phyloP scores from a whole-genome alignment of 805 yeast species.

The Teunomyces barrocoloradensis region DNA sequence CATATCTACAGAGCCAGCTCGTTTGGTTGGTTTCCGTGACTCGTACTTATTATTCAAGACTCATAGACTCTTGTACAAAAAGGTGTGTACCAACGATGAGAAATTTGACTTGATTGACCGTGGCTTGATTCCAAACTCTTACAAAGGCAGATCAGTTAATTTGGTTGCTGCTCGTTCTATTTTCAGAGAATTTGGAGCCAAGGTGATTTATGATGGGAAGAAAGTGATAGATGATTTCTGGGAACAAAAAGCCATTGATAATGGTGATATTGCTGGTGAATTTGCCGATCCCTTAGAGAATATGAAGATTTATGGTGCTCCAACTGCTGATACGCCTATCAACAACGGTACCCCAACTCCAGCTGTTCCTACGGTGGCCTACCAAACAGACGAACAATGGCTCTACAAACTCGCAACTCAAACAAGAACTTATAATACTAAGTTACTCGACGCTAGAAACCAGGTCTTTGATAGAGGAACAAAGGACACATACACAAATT shows the following conservation, averaged over 20 bases:
- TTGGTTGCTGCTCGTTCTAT: slow-evolving; percentile 88
- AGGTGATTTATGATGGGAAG: slow-evolving; percentile 74
- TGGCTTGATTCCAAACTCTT: slow-evolving; percentile 81
- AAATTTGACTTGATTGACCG: slow-evolving; percentile 80
- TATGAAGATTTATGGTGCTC: slow-evolving; percentile 17
- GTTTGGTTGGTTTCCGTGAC: slow-evolving; percentile 91
- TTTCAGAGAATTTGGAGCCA: slow-evolving; percentile 89
- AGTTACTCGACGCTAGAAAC: slow-evolving; percentile 57
- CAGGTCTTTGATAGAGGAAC: slow-evolving; percentile 54
- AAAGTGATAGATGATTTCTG: slow-evolving; percentile 87
- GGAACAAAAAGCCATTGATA: slow-evolving; percentile 56
- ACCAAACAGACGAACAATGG: slow-evolving; percentile 71
- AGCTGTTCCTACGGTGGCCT: slow-evolving; percentile 39
- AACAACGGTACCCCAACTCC: slow-evolving; percentile 33
- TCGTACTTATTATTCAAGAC: slow-evolving; percentile 87
- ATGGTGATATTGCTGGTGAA: slow-evolving; percentile 70
- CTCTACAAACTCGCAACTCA: slow-evolving; percentile 80
- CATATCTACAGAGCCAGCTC: slow-evolving; percentile 95
- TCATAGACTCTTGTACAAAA: slow-evolving; percentile 72
- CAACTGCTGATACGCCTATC: slow-evolving; percentile 8
- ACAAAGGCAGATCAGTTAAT: slow-evolving; percentile 86
- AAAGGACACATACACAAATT: slow-evolving; percentile 84
- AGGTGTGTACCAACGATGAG: slow-evolving; percentile 70
- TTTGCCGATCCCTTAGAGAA: slow-evolving; percentile 64
- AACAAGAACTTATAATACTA: slow-evolving; percentile 66